Conservation (phyloP, 2,329 filamentous ascomycete genomes). For the Lasiodiplodia theobromae region DNA sequence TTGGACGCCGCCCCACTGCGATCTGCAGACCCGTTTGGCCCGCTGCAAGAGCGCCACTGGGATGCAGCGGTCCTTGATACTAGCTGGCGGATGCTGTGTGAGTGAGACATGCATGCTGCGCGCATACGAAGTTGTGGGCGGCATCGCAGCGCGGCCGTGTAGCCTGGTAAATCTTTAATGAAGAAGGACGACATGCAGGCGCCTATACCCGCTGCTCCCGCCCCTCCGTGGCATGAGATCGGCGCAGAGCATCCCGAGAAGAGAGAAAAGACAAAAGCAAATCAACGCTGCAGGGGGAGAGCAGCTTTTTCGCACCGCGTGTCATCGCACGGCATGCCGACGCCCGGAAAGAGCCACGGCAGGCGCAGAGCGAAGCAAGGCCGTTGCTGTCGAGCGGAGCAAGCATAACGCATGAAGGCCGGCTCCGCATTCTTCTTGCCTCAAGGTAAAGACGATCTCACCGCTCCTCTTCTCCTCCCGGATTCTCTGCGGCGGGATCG, state of each 20-base stretch:
- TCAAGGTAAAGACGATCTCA: background rate
- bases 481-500: constrained; percentile 11
- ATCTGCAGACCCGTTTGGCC: constrained; percentile 23
- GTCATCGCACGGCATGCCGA: constrained; percentile 15
- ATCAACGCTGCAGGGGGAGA: background rate
- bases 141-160: constrained; percentile 16
- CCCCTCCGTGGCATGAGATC: background rate
- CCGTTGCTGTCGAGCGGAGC: constrained; percentile 1
- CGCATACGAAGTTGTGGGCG: constrained; percentile 5
- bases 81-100: constrained; percentile 17
- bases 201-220: background rate
- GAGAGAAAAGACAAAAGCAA: background rate
- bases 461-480: constrained; percentile 8
- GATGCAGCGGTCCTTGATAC: constrained; percentile 1
- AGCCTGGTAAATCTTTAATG: constrained; percentile 20
- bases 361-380: constrained; percentile 17
- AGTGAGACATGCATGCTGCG: constrained; percentile 24
- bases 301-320: constrained; percentile 3
- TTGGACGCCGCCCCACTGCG: background rate
- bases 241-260: background rate
- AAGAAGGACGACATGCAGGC: constrained; percentile 14
- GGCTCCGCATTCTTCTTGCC: constrained; percentile 9
- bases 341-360: constrained; percentile 7
- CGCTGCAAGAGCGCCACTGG: constrained; percentile 19
- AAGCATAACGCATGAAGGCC: constrained; percentile 15